Percentiles rank a stretch among this genome's conserved stretches.
Evolutionary conservation across 2,329 filamentous ascomycete genomes (phyloP).

Genomic region (Fusarium sp.): DNA sequence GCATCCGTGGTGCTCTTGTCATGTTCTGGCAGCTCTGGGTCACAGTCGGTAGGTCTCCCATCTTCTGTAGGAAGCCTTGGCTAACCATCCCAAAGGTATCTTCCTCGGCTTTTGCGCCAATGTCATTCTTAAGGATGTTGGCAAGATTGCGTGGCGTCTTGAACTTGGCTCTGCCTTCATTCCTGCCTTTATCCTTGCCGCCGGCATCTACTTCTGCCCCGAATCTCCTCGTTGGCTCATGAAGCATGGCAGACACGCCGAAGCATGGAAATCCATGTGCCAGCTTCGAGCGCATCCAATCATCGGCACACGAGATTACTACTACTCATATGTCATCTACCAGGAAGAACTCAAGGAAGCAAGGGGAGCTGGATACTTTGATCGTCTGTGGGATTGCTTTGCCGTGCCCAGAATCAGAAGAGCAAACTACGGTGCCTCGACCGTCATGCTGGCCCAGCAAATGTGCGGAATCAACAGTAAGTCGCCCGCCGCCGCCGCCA

Average conservation of each 20-base stretch:
- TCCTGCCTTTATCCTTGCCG: conserved; percentile 62
- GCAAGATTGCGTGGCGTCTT: conserved; percentile 69
- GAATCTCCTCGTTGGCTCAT: conserved; percentile 72
- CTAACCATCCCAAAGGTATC: conserved; percentile 44
- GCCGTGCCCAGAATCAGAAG: conserved; percentile 75
- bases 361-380: conserved; percentile 45
- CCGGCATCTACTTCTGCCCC: conserved; percentile 72
- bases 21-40: conserved; percentile 76
- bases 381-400: conserved; percentile 65
- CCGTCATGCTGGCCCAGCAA: conserved; percentile 82
- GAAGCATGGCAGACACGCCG: conserved; percentile 69
- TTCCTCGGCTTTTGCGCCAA: conserved; percentile 63
- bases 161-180: conserved; percentile 71
- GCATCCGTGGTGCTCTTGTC: conserved; percentile 77
- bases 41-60: conserved; percentile 4
- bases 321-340: conserved; percentile 57
- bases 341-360: conserved; percentile 48
- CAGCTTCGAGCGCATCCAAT: conserved; percentile 63
- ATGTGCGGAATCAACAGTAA: conserved; percentile 47
- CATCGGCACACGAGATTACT: conserved; percentile 69
- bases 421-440: conserved; percentile 79
- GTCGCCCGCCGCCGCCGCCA: not conserved
- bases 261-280: conserved; percentile 67
- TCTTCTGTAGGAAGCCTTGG: not conserved
- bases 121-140: conserved; percentile 65